Conservation (phyloP, 2,329 filamentous ascomycete species). For the Elsinoe necatrix region DNA sequence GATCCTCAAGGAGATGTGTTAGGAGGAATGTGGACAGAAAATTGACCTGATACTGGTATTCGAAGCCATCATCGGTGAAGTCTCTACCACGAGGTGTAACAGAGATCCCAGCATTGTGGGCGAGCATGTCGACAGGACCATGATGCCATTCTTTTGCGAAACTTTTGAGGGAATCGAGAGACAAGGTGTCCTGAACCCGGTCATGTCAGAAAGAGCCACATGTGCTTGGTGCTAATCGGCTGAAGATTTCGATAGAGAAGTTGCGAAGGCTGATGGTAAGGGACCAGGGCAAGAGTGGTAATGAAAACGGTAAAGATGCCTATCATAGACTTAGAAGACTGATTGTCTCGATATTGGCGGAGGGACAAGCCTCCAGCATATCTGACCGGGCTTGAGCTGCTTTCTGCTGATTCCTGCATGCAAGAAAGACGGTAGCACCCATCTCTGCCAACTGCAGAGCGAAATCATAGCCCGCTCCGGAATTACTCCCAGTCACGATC, state of each 20-base stretch:
- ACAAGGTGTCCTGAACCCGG: slow-evolving; percentile 18
- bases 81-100: slow-evolving; percentile 13
- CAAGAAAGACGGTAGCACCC: slow-evolving; percentile 8
- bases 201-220: slow-evolving; percentile 9
- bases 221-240: too few relatives aligned
- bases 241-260: too few relatives aligned
- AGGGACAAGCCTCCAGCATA: not conserved
- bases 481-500: slow-evolving; percentile 20
- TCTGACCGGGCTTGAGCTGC: not conserved
- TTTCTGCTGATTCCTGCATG: not conserved
- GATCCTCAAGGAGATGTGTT: slow-evolving; percentile 20
- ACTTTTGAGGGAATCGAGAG: slow-evolving; percentile 16
- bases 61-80: slow-evolving; percentile 20
- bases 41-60: slow-evolving; percentile 21
- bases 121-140: slow-evolving; percentile 24
- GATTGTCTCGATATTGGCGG: not conserved
- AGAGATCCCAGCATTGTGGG: slow-evolving; percentile 33
- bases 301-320: too few relatives aligned
- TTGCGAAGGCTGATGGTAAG: too few relatives aligned
- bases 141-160: slow-evolving; percentile 21
- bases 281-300: too few relatives aligned
- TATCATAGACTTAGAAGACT: slow-evolving; percentile 18
- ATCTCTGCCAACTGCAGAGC: slow-evolving; percentile 16
- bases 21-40: slow-evolving; percentile 22
- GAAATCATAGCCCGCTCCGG: slow-evolving; percentile 20